Evolutionary conservation across 176 grass and related monocot species (phyloP), one percentile per base, ranked within the genome.

Genomic region (Carex parvula): DNA sequence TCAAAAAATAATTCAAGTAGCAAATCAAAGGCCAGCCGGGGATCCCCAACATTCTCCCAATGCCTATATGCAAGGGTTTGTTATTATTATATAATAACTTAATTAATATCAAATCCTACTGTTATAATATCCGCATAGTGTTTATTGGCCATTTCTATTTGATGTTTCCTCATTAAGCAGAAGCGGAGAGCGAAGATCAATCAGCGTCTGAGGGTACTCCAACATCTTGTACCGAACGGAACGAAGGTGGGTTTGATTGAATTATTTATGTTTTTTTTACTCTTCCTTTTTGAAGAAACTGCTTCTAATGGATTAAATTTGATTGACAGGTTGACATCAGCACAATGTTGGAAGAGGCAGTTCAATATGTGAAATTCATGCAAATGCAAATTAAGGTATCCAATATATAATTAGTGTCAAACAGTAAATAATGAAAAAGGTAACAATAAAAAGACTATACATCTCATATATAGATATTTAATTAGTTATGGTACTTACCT

Each of bases 171-270:
- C 53, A 84, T 87, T 90, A 53, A 85, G 82, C 89, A 98, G 95
- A 98, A 93, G 60, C 91, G 95, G 85, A 95, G 95, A 90, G 95
- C 95, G 79, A 95, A 91, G 86, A 98, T 98, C 88, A 98, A 98
- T 58, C 89, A 91, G 80, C 94, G 91, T 85, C 2, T 98, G 83
- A 95, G 61, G 80, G 92, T 88, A 60, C 84, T 98, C 67, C 95
- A 98, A 84, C 89, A 88, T 62, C 75, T 98, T 88, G 92, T 95
- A 79, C 95, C 92, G 39, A 98, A 98, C 83, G 92, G 92, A 76
- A 98, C 95, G 82, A 98, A 98, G 78, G 95, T 98, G 87, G 81
- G 89, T 41, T 79, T 56, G 46, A 21, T 79, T 29, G 52, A 29
- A 37, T 63, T 35, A 60, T n/a, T 48, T 18, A 29, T 79, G 7